Conservation (phyloP, 2,329 filamentous ascomycete genomes). For the Arthrinium phaeospermum region DNA sequence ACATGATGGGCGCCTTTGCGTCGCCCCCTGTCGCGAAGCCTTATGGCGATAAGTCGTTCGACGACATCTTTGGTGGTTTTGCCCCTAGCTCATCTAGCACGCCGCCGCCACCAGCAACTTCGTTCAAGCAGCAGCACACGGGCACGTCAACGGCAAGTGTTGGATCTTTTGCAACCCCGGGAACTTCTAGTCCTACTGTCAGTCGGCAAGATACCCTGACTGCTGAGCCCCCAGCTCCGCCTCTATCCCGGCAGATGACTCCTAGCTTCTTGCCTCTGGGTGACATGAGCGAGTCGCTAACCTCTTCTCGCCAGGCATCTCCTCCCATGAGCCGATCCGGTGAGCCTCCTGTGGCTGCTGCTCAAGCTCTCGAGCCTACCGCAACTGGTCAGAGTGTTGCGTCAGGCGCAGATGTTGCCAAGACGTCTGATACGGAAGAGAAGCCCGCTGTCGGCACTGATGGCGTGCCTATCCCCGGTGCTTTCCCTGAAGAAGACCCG, state of each 20-base stretch:
- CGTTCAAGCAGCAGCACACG: constrained; percentile 67
- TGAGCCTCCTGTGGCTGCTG: constrained; percentile 37
- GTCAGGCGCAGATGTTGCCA: constrained; percentile 40
- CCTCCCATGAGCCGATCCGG: constrained; percentile 71
- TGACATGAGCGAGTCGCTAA: constrained; percentile 69
- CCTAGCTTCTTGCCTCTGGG: constrained; percentile 77
- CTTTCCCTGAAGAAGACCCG: constrained; percentile 55
- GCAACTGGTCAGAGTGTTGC: constrained; percentile 43
- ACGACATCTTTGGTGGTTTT: constrained; percentile 83
- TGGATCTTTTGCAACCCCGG: constrained; percentile 58
- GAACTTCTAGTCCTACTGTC: constrained; percentile 67
- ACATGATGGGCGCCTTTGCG: constrained; percentile 61
- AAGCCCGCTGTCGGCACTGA: constrained; percentile 27
- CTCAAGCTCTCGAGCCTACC: constrained; percentile 45
- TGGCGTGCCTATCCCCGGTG: constrained; percentile 53
- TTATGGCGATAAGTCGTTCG: constrained; percentile 73
- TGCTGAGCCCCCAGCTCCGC: constrained; percentile 66
- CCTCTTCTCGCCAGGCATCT: constrained; percentile 79
- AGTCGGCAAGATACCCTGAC: constrained; percentile 64
- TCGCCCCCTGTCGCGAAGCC: constrained; percentile 51
- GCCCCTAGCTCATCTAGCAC: constrained; percentile 48
- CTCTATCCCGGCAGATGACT: constrained; percentile 78
- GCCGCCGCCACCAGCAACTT: constrained; percentile 53
- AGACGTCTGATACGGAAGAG: constrained; percentile 36
- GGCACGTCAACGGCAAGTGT: constrained; percentile 60